Evolutionary conservation across 257 asterid genomes (phyloP), one percentile per base, ranked within the genome.

Genomic region (Jaltomata sinuosa): DNA sequence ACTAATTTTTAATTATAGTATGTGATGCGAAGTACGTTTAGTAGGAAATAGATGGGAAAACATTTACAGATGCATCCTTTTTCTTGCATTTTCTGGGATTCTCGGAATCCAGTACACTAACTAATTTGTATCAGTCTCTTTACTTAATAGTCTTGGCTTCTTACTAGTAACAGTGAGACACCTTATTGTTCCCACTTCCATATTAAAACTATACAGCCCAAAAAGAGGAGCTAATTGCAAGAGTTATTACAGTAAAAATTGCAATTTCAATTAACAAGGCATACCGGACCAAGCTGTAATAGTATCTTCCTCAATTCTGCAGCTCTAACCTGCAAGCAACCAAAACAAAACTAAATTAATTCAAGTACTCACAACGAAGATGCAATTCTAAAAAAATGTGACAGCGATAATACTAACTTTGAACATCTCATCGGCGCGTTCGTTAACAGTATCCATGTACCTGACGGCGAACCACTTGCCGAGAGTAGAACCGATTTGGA

Each of bases 381-480:
- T 45, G 50, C 61, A 25, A 36, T 36, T 31, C 8, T 29, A 81
- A 42, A 29, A 38, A 34, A 36, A n/a, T 81, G 6, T n/a, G n/a
- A 42, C 42, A 11, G 12, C 10, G 11, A 81, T 0, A 57, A 10
- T n/a, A 50, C 31, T 76, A 67, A 95, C 99, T 95, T 93, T 84
- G 85, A 96, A 96, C 98, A 93, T 94, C 85, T 85, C 72, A 59
- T 96, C 98, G 27, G 92, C 88, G 59, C 98, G 97, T 79, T 91
- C 98, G 53, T 92, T 85, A 84, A 91, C 67, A 47, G 87, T 72
- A 82, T 96, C 98, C 87, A 92, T 88, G 88, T 89, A 94, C 27
- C 99, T 93, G 74, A 93, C 92, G 25, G 94, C 98, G 87, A 93
- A 93, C 99, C 99, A 96, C 87, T 91, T 93, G 87, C 99, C 98